A percentile compares a stretch with the other conserved stretches of the same genome.
phyloP scores from a whole-genome alignment of 2,329 filamentous ascomycete genomes.

The Neonectria faginata region DNA sequence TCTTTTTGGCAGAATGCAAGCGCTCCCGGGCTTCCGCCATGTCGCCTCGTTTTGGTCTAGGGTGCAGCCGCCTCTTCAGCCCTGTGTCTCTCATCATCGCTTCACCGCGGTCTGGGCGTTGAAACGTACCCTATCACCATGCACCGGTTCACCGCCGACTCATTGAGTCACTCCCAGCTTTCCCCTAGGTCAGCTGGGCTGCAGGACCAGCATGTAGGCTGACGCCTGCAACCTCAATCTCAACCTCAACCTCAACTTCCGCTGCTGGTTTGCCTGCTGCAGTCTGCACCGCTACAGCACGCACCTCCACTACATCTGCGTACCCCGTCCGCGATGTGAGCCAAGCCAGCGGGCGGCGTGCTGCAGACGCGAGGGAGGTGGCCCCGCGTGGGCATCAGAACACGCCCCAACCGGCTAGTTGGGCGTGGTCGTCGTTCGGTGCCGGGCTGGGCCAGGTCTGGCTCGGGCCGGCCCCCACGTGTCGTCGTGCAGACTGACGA shows the following conservation, averaged over 20 bases:
- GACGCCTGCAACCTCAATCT: slow-evolving; percentile 35
- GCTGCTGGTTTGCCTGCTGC: slow-evolving; percentile 12
- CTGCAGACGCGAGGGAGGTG: slow-evolving; percentile 33
- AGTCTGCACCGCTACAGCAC: neutral
- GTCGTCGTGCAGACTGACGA: slow-evolving; percentile 43
- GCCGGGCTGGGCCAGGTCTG: slow-evolving; percentile 31
- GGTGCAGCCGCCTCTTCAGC: slow-evolving; percentile 31
- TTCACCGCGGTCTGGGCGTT: slow-evolving; percentile 35
- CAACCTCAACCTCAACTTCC: slow-evolving; percentile 6
- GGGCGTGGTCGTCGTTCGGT: slow-evolving; percentile 10
- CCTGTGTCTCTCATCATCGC: slow-evolving; percentile 29
- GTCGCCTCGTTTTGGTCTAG: slow-evolving; percentile 18
- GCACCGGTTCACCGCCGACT: slow-evolving; percentile 22
- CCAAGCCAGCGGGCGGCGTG: slow-evolving; percentile 19
- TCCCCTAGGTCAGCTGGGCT: slow-evolving; percentile 36
- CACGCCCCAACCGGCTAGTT: slow-evolving; percentile 27
- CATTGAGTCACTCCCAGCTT: slow-evolving; percentile 21
- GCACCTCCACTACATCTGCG: slow-evolving; percentile 13
- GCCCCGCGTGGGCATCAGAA: slow-evolving; percentile 29
- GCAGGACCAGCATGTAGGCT: slow-evolving; percentile 37
- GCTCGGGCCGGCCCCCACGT: slow-evolving; percentile 48
- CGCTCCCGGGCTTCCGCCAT: slow-evolving; percentile 25
- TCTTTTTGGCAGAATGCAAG: slow-evolving; percentile 20
- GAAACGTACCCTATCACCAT: neutral
- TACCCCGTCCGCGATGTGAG: slow-evolving; percentile 17